These are phyloP conservation scores for Torulaspora pretoriensis DNA, from an alignment of 1,139 yeast genomes.

Conservation along the genomic window DNA sequence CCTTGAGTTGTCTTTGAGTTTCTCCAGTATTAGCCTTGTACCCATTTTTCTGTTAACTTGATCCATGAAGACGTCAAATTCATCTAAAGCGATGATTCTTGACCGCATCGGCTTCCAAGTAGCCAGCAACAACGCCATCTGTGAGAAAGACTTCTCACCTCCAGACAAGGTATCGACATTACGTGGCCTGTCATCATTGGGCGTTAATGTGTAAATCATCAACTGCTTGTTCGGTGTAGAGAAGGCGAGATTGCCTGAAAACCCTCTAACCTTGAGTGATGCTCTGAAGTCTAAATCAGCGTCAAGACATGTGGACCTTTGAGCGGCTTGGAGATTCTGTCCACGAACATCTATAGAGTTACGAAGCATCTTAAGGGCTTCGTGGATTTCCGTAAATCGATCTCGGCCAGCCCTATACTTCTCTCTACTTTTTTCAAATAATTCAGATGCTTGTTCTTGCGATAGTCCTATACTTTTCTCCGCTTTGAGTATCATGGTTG, in stretches of 20 bases:
- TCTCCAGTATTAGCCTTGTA: conserved; percentile 65
- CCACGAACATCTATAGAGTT: conserved; percentile 47
- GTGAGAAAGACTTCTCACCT: conserved; percentile 94
- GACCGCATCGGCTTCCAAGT: conserved; percentile 94
- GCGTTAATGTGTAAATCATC: conserved; percentile 54
- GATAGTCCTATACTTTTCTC: conserved; percentile 43
- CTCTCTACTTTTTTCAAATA: conserved; percentile 38
- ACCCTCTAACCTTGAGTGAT: conserved; percentile 65
- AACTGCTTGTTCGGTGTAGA: conserved; percentile 52
- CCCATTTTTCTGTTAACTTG: conserved; percentile 83
- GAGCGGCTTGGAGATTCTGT: conserved; percentile 48
- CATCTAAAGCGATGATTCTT: conserved; percentile 84
- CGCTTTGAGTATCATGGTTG: conserved; percentile 37
- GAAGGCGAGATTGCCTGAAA: conserved; percentile 65
- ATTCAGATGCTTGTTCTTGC: conserved; percentile 41
- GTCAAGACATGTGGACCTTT: conserved; percentile 41
- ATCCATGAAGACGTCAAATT: conserved; percentile 98
- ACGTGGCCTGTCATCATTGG: conserved; percentile 54
- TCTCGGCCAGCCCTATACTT: conserved; percentile 38
- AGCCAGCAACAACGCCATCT: conserved; percentile 78
- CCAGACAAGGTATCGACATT: conserved; percentile 87
- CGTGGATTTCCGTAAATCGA: conserved; percentile 34
- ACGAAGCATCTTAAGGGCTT: conserved; percentile 35
- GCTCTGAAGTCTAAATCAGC: conserved; percentile 54
- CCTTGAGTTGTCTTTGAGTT: conserved; percentile 52